A percentile compares a stretch with the other conserved stretches of the same genome.
These are phyloP conservation scores for Bodo saltans DNA, from an alignment of 78 protist genomes.

Conservation along the genomic window DNA sequence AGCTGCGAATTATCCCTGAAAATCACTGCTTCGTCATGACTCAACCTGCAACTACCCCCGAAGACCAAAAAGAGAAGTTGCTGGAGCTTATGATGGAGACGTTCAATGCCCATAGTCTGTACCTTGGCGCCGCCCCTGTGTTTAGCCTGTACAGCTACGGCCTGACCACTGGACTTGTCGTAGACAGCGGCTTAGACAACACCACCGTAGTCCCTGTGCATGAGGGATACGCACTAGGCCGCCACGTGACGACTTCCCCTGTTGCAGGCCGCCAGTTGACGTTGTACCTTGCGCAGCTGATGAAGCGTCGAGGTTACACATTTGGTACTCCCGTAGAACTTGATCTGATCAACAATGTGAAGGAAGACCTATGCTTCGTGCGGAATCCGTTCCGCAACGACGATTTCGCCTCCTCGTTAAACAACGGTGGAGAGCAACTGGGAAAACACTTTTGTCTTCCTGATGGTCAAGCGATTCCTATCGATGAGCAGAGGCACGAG, in stretches of 20 bases:
- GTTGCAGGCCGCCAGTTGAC: constrained; percentile 19
- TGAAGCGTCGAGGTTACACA: background rate
- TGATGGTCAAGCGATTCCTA: constrained; percentile 28
- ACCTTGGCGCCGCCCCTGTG: constrained; percentile 13
- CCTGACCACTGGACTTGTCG: constrained; percentile 30
- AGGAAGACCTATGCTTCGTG: constrained; percentile 11
- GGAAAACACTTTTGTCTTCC: constrained; percentile 49
- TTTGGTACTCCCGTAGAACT: background rate
- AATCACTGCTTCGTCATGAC: background rate
- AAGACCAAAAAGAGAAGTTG: background rate
- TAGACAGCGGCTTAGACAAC: constrained; percentile 52
- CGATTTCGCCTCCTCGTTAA: background rate
- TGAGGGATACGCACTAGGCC: constrained; percentile 76
- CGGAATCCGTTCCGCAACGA: background rate
- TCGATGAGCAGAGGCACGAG: constrained; percentile 41
- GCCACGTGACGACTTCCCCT: background rate
- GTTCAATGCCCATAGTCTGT: constrained; percentile 4
- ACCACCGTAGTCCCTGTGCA: constrained; percentile 91
- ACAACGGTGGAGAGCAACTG: too few relatives aligned
- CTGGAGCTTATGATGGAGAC: constrained; percentile 11
- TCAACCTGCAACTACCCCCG: background rate
- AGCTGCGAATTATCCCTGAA: background rate
- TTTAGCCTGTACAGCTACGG: constrained; percentile 15
- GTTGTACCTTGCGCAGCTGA: background rate
- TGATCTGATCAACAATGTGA: background rate